Conservation (phyloP, 2,329 filamentous ascomycete species). For the Albifimbria verrucaria region DNA sequence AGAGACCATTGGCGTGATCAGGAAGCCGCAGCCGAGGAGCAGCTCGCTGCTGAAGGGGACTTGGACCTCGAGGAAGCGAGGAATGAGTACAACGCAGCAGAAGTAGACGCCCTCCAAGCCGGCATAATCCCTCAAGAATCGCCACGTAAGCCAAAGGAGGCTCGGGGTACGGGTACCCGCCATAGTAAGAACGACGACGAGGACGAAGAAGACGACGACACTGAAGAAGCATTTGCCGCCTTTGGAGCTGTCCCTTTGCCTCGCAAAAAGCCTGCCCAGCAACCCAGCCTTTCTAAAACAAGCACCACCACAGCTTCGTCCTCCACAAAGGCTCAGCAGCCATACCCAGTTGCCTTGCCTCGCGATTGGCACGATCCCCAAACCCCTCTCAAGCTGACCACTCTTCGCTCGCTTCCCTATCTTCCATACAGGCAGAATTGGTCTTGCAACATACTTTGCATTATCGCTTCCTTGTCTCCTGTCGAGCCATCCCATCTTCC, state of each 20-base stretch:
- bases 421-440: constrained; percentile 57
- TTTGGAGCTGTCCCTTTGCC: constrained; percentile 35
- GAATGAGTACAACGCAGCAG: neutral
- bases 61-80: constrained; percentile 1
- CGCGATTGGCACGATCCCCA: constrained; percentile 38
- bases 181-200: constrained; percentile 1
- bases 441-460: constrained; percentile 52
- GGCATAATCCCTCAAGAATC: too few species aligned
- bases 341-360: constrained; percentile 30
- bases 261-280: constrained; percentile 9
- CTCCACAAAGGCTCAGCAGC: neutral
- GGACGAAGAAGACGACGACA: constrained; percentile 16
- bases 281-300: neutral
- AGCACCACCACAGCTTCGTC: neutral
- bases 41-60: neutral
- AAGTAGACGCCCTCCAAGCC: neutral
- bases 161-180: neutral
- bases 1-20: constrained; percentile 15
- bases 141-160: neutral
- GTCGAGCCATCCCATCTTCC: constrained; percentile 47
- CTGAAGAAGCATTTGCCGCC: constrained; percentile 32
- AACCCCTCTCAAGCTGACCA: constrained; percentile 48
- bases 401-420: constrained; percentile 44
- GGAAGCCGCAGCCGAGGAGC: constrained; percentile 3
- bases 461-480: constrained; percentile 44